Conservation (phyloP, 2,329 filamentous ascomycete species). For the Mollisiaceae sp. region DNA sequence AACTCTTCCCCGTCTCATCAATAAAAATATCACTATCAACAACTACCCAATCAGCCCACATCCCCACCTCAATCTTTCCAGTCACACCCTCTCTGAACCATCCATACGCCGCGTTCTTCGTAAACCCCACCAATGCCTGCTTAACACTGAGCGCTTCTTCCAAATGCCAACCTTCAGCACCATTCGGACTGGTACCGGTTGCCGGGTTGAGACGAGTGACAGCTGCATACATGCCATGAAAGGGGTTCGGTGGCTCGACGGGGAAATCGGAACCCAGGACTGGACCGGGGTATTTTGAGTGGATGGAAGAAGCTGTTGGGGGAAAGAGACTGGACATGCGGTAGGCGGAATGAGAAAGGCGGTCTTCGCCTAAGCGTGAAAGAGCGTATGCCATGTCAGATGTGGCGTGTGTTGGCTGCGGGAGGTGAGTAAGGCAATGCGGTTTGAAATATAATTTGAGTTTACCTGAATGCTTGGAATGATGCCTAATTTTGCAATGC, state of each 20-base stretch:
- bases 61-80: constrained; percentile 63
- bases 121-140: constrained; percentile 67
- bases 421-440: constrained; percentile 7
- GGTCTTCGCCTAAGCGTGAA: constrained; percentile 59
- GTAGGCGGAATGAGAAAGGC: constrained; percentile 64
- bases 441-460: neutral
- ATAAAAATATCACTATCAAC: constrained; percentile 61
- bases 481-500: constrained; percentile 63
- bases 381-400: constrained; percentile 73
- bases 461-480: constrained; percentile 66
- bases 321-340: constrained; percentile 67
- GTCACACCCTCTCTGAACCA: constrained; percentile 63
- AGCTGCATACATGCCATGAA: constrained; percentile 72
- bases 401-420: constrained; percentile 68
- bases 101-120: constrained; percentile 61
- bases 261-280: constrained; percentile 74
- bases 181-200: constrained; percentile 57
- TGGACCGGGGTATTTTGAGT: constrained; percentile 43
- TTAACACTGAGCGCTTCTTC: constrained; percentile 63
- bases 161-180: constrained; percentile 59
- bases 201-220: constrained; percentile 64
- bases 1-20: constrained; percentile 52
- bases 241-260: constrained; percentile 71
- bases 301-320: neutral
- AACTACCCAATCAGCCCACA: constrained; percentile 74